Evolutionary conservation across 306 rosid species (phyloP), one percentile per base, ranked within the genome.

Genomic region (Casuarina cunninghamiana): DNA sequence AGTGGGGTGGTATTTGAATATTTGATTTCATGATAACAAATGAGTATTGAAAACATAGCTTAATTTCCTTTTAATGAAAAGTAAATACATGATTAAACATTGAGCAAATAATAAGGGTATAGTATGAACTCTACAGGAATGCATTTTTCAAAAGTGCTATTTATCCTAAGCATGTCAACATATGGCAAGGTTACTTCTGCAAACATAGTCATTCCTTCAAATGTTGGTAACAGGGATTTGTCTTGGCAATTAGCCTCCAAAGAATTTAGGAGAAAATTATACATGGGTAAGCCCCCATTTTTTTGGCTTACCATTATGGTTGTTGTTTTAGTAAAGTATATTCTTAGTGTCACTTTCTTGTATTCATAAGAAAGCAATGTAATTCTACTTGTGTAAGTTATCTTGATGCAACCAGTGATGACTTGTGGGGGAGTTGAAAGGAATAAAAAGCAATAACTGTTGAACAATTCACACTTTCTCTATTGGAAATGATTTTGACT

Each of bases 241-340:
- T 87, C 91, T 5, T 92, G 97, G 97, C 95, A 90, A 80, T 86
- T 67, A 69, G 82, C 77, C 84, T 92, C 48, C 95, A 92, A 71
- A 83, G 82, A 83, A 74, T 84, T 19, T 92, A 95, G 97, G 95
- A 92, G 90, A 92, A 90, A 85, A 83, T 84, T 76, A 71, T 79
- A 41, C 87, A 78, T 10, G 84, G 85, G 50, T 84, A 84, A 74
- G 94, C 75, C 44, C 75, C 55, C 70, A 57, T 55, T 76, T 74
- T 77, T 73, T 55, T 71, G 21, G 15, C 69, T 53, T 86, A 62
- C 75, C 26, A 44, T 46, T 69, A 32, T 66, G 72, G 49, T 72
- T 71, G 45, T n/a, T 1, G 11, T 62, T 43, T 62, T 62, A 11
- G 69, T 66, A 1, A 13, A 60, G 6, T 69, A 54, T 46, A 21